A percentile compares a stretch with the other conserved stretches of the same genome.
Evolutionary conservation across 306 rosid species (phyloP).

Genomic region (Fagus sylvatica): DNA sequence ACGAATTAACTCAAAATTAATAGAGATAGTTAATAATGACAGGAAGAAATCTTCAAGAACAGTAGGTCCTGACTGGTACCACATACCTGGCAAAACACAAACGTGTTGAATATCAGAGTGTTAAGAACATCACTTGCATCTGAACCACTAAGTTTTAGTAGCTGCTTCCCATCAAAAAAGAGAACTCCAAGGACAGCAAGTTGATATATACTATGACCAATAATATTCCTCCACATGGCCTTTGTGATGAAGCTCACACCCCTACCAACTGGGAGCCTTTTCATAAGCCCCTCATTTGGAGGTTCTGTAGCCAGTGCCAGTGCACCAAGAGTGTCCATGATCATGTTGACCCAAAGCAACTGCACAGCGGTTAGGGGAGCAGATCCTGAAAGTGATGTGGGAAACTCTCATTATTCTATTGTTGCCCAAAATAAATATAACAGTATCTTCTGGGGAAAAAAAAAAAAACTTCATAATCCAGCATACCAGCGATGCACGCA

Average conservation of each 20-base stretch:
- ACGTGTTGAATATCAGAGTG: slow-evolving; percentile 88
- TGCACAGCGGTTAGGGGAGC: slow-evolving; percentile 98
- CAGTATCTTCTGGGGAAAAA: neutral
- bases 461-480: neutral
- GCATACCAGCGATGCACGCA: slow-evolving; percentile 88
- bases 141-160: slow-evolving; percentile 64
- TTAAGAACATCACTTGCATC: slow-evolving; percentile 64
- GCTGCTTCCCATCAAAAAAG: slow-evolving; percentile 61
- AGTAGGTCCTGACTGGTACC: neutral
- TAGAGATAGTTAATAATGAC: neutral
- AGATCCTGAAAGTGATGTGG: slow-evolving; percentile 61
- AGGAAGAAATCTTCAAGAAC: neutral
- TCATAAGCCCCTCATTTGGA: slow-evolving; percentile 75
- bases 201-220: slow-evolving; percentile 93
- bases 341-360: slow-evolving; percentile 97
- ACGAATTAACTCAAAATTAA: neutral
- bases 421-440: slow-evolving; percentile 24
- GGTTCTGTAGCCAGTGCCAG: slow-evolving; percentile 98
- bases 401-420: slow-evolving; percentile 6
- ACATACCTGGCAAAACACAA: slow-evolving; percentile 92
- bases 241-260: slow-evolving; percentile 77
- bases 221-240: slow-evolving; percentile 91
- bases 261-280: slow-evolving; percentile 67
- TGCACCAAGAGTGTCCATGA: slow-evolving; percentile 99
- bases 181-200: slow-evolving; percentile 65